phyloP scores from a whole-genome alignment of 768 basidiomycete genomes.

The Boletus edulis region DNA sequence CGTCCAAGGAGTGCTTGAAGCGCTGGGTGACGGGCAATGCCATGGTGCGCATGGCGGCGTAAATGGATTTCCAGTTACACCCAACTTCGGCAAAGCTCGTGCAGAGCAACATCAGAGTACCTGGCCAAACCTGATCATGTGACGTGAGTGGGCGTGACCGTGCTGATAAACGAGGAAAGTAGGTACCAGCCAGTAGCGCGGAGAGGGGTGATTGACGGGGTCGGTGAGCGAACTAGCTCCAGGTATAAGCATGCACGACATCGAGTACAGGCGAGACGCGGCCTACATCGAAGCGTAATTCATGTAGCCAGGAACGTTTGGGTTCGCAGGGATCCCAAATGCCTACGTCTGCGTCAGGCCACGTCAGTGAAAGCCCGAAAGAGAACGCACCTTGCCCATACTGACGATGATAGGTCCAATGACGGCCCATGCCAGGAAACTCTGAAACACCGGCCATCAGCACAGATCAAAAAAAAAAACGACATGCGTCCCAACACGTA shows the following conservation, averaged over 20 bases:
- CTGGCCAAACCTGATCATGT: slow-evolving; percentile 22
- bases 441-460: slow-evolving; percentile 20
- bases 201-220: slow-evolving; percentile 45
- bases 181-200: slow-evolving; percentile 52
- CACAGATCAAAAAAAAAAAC: not conserved
- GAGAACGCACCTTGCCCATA: slow-evolving; percentile 36
- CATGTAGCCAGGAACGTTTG: slow-evolving; percentile 21
- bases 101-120: slow-evolving; percentile 50
- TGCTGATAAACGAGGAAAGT: not conserved
- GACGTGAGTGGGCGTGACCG: not conserved
- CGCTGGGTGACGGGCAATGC: slow-evolving; percentile 1
- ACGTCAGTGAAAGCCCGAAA: not conserved
- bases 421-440: slow-evolving; percentile 63
- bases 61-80: slow-evolving; percentile 25
- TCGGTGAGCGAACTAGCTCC: slow-evolving; percentile 41
- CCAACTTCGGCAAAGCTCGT: slow-evolving; percentile 34
- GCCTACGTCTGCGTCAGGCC: slow-evolving; percentile 7
- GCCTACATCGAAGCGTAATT: slow-evolving; percentile 21
- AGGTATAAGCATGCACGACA: not conserved
- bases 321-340: slow-evolving; percentile 14
- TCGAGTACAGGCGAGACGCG: not conserved
- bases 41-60: slow-evolving; percentile 1
- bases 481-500: slow-evolving; percentile 25
- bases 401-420: slow-evolving; percentile 53
- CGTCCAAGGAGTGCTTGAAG: not conserved